Evolutionary conservation across 2,329 filamentous ascomycete species (phyloP).

Genomic region (Escovopsis sp.): DNA sequence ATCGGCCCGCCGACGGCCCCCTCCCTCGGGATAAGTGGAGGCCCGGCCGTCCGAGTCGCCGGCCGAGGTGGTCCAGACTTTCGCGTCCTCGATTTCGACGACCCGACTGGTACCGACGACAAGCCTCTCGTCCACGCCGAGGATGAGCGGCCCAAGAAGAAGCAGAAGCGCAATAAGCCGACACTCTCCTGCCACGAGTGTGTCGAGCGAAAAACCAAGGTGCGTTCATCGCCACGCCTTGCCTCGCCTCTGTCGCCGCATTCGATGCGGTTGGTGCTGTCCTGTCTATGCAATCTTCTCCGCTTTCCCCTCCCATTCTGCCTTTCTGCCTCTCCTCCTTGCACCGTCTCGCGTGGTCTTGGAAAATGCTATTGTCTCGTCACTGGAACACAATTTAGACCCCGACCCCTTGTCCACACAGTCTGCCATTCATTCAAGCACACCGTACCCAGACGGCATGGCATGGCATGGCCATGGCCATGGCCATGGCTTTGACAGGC

Average conservation of each 20-base stretch:
- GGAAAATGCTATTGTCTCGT: no score
- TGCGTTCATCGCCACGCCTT: slow-evolving; percentile 22
- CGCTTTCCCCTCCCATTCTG: no score
- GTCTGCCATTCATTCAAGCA: neutral
- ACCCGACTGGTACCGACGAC: slow-evolving; percentile 8
- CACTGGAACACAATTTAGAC: no score
- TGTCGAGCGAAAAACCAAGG: slow-evolving; percentile 71
- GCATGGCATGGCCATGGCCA: no score
- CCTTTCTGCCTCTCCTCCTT: no score
- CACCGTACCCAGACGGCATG: no score
- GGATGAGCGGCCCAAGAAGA: slow-evolving; percentile 41
- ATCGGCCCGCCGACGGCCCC: no score
- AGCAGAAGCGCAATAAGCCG: slow-evolving; percentile 74
- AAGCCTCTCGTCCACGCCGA: slow-evolving; percentile 12
- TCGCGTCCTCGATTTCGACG: slow-evolving; percentile 1
- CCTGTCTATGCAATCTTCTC: no score
- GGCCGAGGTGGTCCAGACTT: slow-evolving; percentile 1
- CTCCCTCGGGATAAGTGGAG: neutral
- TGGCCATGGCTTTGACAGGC: neutral
- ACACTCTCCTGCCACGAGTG: slow-evolving; percentile 67
- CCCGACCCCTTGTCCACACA: slow-evolving; percentile 1
- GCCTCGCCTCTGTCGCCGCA: no score
- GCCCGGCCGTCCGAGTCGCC: neutral
- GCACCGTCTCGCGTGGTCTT: no score
- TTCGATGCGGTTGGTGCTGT: no score